Percentiles rank a stretch among this genome's conserved stretches.
These are phyloP conservation scores for Kazachstania africana DNA, from an alignment of 805 yeast genomes.

Conservation along the genomic window DNA sequence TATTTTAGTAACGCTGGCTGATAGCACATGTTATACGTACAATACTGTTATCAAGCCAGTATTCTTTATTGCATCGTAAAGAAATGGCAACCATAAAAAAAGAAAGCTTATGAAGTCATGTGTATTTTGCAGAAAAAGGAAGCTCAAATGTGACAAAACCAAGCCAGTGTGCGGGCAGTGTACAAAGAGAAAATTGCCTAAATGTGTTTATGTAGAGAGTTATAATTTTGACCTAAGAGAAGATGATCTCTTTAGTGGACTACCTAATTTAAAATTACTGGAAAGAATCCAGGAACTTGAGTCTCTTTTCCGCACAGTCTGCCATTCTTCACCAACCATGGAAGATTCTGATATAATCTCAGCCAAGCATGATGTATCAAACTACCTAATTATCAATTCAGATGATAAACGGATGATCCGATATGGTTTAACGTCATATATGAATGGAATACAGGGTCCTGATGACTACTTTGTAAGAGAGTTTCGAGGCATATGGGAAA, in stretches of 20 bases:
- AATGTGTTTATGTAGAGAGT: slow-evolving; percentile 17
- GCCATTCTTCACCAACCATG: slow-evolving; percentile 1
- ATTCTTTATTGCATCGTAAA: too few relatives aligned
- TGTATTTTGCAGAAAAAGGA: slow-evolving; percentile 19
- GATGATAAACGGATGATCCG: neutral
- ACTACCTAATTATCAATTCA: too few relatives aligned
- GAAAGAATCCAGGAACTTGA: slow-evolving; percentile 13
- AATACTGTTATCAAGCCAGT: too few relatives aligned
- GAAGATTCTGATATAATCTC: too few relatives aligned
- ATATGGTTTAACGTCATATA: neutral
- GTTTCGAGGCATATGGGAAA: neutral
- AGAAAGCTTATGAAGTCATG: slow-evolving; percentile 20
- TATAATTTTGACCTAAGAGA: slow-evolving; percentile 12
- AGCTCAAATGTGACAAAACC: slow-evolving; percentile 17
- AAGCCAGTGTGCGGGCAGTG: slow-evolving; percentile 1
- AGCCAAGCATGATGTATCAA: neutral
- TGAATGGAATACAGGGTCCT: neutral
- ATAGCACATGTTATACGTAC: too few relatives aligned
- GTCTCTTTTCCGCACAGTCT: too few relatives aligned
- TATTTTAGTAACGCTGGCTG: too few relatives aligned
- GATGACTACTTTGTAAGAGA: neutral
- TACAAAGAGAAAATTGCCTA: slow-evolving; percentile 9
- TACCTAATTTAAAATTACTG: slow-evolving; percentile 18
- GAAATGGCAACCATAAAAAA: slow-evolving; percentile 6
- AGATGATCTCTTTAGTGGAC: slow-evolving; percentile 12